phyloP scores from a whole-genome alignment of 179 eudicot species.

The Corrigiola litoralis region DNA sequence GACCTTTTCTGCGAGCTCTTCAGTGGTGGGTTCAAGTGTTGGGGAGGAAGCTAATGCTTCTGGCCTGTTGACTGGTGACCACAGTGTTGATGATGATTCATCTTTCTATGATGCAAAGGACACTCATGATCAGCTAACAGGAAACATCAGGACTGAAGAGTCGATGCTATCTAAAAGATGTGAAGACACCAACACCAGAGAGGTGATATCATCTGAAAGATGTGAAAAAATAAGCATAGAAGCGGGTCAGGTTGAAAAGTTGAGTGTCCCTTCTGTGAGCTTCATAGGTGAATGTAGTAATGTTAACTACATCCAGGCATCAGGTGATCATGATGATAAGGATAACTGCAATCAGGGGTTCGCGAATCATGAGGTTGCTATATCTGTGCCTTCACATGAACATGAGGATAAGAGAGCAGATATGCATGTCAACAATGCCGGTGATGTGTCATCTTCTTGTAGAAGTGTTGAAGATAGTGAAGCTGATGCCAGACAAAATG shows the following conservation, averaged over 20 bases:
- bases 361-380: slow-evolving; percentile 20
- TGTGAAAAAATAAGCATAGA: slow-evolving; percentile 3
- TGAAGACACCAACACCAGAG: no score
- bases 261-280: slow-evolving; percentile 8
- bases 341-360: slow-evolving; percentile 13
- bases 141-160: slow-evolving; percentile 11
- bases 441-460: slow-evolving; percentile 15
- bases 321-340: slow-evolving; percentile 16
- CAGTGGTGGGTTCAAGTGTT: slow-evolving; percentile 12
- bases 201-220: neutral
- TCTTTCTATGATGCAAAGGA: slow-evolving; percentile 29
- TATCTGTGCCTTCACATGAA: slow-evolving; percentile 3
- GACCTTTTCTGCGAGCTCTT: slow-evolving; percentile 9
- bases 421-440: slow-evolving; percentile 9
- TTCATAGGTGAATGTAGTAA: slow-evolving; percentile 9
- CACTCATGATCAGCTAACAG: slow-evolving; percentile 22
- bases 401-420: slow-evolving; percentile 14
- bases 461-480: neutral
- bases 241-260: slow-evolving; percentile 10
- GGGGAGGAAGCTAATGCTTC: slow-evolving; percentile 22
- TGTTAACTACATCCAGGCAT: slow-evolving; percentile 13
- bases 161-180: slow-evolving; percentile 9
- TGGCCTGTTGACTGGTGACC: slow-evolving; percentile 6
- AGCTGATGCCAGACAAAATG: slow-evolving; percentile 17
- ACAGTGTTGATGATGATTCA: slow-evolving; percentile 27